Evolutionary conservation across 1,284 basidiomycete species (phyloP).

Genomic region (Leucoagaricus sp.): DNA sequence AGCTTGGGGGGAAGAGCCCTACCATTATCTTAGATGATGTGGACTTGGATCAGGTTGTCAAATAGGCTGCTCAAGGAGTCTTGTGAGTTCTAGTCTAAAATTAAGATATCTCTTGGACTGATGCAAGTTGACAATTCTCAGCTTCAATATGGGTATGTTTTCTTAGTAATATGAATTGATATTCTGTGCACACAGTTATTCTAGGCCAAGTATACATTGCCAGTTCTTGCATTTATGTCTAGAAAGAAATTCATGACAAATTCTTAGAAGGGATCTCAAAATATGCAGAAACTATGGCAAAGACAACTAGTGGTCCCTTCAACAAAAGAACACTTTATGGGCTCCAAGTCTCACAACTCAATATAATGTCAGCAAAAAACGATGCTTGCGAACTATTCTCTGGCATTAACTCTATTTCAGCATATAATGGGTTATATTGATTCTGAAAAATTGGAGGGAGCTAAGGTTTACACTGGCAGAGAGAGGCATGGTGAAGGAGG

Average conservation of each 20-base stretch:
- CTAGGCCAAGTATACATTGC: constrained; percentile 76
- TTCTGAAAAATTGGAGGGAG: constrained; percentile 82
- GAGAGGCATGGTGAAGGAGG: constrained; percentile 72
- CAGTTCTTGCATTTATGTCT: constrained; percentile 82
- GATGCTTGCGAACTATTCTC: constrained; percentile 16
- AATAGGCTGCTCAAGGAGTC: constrained; percentile 81
- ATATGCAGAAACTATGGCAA: constrained; percentile 49
- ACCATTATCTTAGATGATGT: constrained; percentile 77
- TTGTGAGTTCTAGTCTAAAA: constrained; percentile 49
- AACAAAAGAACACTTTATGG: constrained; percentile 69
- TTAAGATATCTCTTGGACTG: not conserved
- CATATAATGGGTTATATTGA: constrained; percentile 90
- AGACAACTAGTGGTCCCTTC: constrained; percentile 77
- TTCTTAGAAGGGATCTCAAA: constrained; percentile 61
- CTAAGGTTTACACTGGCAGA: constrained; percentile 81
- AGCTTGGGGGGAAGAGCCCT: constrained; percentile 85
- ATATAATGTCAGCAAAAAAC: constrained; percentile 55
- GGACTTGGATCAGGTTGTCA: constrained; percentile 75
- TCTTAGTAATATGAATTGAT: constrained; percentile 40
- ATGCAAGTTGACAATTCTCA: constrained; percentile 8
- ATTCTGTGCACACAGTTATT: constrained; percentile 22
- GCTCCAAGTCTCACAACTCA: constrained; percentile 81
- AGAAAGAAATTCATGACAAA: constrained; percentile 76
- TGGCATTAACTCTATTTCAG: constrained; percentile 76
- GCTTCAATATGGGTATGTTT: constrained; percentile 40